Conservation (phyloP, 2,329 filamentous ascomycete species). For the Alternaria sp. region DNA sequence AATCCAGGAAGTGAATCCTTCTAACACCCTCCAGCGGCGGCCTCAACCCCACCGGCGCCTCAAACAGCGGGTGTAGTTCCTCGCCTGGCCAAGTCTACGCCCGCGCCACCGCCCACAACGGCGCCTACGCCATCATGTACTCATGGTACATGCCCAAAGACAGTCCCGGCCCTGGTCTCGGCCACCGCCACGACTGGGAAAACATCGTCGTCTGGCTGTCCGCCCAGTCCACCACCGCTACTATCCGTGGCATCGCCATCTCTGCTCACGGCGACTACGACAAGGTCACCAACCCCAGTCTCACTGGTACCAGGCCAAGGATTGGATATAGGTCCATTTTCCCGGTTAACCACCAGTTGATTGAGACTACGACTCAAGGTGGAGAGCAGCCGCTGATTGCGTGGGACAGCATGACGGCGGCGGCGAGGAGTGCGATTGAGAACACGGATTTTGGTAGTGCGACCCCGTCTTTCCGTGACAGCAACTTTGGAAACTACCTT, state of each 20-base stretch:
- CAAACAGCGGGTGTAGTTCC: constrained; percentile 51
- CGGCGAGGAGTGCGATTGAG: constrained; percentile 53
- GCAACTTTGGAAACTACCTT: constrained; percentile 57
- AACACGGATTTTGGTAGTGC: constrained; percentile 56
- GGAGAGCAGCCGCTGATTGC: constrained; percentile 57
- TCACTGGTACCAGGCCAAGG: constrained; percentile 53
- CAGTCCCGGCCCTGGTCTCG: constrained; percentile 52
- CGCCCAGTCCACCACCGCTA: constrained; percentile 47
- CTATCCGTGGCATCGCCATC: constrained; percentile 59
- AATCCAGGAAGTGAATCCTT: not conserved
- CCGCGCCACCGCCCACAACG: constrained; percentile 51
- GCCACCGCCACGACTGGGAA: constrained; percentile 65
- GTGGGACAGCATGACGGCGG: constrained; percentile 57
- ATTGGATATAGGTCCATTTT: constrained; percentile 59
- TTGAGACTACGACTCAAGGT: constrained; percentile 50
- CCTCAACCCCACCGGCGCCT: constrained; percentile 49
- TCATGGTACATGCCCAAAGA: constrained; percentile 62
- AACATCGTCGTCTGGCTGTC: constrained; percentile 61
- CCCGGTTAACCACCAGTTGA: constrained; percentile 57
- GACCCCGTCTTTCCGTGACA: constrained; percentile 58
- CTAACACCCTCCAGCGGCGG: constrained; percentile 48
- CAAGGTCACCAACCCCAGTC: constrained; percentile 37
- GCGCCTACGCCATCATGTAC: constrained; percentile 59
- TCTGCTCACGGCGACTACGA: constrained; percentile 58
- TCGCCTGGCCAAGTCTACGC: constrained; percentile 61